Conservation (phyloP, 345 rosid genomes). For the Excoecaria agallocha region DNA sequence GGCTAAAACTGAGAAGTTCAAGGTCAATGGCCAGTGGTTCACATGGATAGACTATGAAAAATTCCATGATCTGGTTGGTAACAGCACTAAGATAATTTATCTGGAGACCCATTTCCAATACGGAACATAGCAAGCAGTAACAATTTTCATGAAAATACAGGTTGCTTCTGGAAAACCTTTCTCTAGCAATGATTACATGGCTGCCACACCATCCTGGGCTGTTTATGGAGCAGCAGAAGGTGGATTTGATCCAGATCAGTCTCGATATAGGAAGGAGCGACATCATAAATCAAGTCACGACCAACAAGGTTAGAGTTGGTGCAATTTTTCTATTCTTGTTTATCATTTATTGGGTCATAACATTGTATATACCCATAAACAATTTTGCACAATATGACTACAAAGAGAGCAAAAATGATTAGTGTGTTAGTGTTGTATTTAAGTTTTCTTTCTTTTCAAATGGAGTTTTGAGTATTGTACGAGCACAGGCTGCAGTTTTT, state of each 20-base stretch:
- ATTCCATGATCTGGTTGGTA: slow-evolving; percentile 84
- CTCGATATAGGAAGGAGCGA: slow-evolving; percentile 75
- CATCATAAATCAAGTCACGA: slow-evolving; percentile 64
- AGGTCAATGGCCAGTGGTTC: slow-evolving; percentile 74
- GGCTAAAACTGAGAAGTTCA: slow-evolving; percentile 87
- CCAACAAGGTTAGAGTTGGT: slow-evolving; percentile 23
- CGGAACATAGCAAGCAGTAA: not conserved
- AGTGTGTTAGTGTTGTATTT: slow-evolving; percentile 2
- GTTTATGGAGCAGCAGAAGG: slow-evolving; percentile 94
- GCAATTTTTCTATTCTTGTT: not conserved
- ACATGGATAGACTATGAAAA: slow-evolving; percentile 99
- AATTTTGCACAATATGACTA: slow-evolving; percentile 15
- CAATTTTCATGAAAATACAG: slow-evolving; percentile 31
- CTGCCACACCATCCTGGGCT: slow-evolving; percentile 87
- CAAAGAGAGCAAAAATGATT: not conserved
- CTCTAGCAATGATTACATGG: slow-evolving; percentile 78
- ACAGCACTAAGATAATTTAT: not conserved
- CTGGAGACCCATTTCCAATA: too few relatives aligned
- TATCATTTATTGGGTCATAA: not conserved
- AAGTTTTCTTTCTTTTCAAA: not conserved
- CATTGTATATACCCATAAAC: slow-evolving; percentile 13
- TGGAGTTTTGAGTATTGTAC: not conserved
- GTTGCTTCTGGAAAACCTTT: slow-evolving; percentile 82
- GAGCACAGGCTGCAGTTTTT: not conserved
- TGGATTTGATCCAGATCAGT: slow-evolving; percentile 88